Percentiles rank a stretch among this genome's conserved stretches.
These are phyloP conservation scores for Pseudogymnoascus sp. DNA, from an alignment of 2,329 filamentous ascomycete genomes.

Conservation along the genomic window DNA sequence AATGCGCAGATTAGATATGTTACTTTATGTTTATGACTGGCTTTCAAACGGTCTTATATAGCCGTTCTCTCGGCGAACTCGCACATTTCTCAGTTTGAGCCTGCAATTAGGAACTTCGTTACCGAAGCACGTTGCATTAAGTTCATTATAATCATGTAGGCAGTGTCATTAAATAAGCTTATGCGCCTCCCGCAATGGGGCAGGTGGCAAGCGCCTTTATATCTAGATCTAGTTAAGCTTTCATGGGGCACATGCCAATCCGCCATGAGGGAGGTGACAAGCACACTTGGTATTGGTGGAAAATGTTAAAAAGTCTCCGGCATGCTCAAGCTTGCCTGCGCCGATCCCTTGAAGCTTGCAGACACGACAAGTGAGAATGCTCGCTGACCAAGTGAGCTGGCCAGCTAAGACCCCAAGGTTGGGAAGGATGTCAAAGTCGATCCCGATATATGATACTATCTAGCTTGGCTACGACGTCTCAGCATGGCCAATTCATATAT, in stretches of 20 bases:
- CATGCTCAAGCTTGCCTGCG: background rate
- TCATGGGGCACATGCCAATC: background rate
- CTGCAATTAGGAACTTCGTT: background rate
- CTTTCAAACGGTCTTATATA: background rate
- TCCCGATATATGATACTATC: background rate
- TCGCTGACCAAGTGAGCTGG: background rate
- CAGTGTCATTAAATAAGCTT: constrained; percentile 1
- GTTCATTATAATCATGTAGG: constrained; percentile 2
- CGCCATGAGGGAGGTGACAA: background rate
- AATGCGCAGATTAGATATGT: background rate
- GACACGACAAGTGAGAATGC: background rate
- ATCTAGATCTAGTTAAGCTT: constrained; percentile 1
- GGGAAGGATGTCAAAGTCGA: background rate
- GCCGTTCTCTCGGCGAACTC: background rate
- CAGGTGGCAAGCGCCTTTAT: background rate
- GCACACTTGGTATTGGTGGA: background rate
- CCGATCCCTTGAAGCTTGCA: background rate
- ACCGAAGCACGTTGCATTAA: background rate
- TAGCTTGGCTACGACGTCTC: background rate
- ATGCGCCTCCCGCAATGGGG: background rate
- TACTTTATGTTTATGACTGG: background rate
- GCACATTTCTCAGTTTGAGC: background rate
- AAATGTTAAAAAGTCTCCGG: background rate
- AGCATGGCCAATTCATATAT: background rate
- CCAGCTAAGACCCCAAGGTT: background rate